Percentiles rank a stretch among this genome's conserved stretches.
phyloP scores from a whole-genome alignment of 495 filamentous ascomycete genomes.

The Penicillium lagena region DNA sequence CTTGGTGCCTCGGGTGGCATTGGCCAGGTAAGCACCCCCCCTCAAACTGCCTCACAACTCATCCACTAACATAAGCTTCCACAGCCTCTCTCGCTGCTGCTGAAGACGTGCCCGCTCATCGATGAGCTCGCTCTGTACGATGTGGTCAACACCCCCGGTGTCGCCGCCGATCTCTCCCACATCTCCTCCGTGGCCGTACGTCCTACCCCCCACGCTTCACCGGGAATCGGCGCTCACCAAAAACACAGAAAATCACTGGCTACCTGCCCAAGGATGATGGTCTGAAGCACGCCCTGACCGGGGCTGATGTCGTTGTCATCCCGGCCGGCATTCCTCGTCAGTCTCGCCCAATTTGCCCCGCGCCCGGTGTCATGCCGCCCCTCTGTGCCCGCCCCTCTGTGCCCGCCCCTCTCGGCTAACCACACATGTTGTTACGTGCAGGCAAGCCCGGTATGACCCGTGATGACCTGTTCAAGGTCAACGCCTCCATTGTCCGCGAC shows the following conservation, averaged over 20 bases:
- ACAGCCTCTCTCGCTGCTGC: constrained; percentile 89
- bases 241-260: constrained; percentile 75
- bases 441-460: constrained; percentile 99
- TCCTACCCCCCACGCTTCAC: constrained; percentile 7
- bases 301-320: constrained; percentile 92
- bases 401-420: not conserved
- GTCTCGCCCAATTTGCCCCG: constrained; percentile 22
- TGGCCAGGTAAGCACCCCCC: constrained; percentile 65
- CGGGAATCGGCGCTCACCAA: constrained; percentile 8
- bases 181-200: constrained; percentile 90
- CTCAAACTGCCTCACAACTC: too few species aligned
- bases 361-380: not conserved
- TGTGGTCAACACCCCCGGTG: constrained; percentile 97
- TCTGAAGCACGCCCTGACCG: constrained; percentile 77
- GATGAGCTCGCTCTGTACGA: constrained; percentile 94
- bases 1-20: constrained; percentile 96
- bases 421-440: constrained; percentile 25
- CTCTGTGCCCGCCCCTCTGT: not conserved
- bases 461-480: constrained; percentile 98
- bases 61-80: not conserved
- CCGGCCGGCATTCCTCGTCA: constrained; percentile 95
- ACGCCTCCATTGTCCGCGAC: constrained; percentile 87
- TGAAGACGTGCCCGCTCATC: constrained; percentile 80
- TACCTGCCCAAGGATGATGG: constrained; percentile 89
- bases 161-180: constrained; percentile 92